phyloP scores from a whole-genome alignment of 78 protist species.

The Cavenderia fasciculata region DNA sequence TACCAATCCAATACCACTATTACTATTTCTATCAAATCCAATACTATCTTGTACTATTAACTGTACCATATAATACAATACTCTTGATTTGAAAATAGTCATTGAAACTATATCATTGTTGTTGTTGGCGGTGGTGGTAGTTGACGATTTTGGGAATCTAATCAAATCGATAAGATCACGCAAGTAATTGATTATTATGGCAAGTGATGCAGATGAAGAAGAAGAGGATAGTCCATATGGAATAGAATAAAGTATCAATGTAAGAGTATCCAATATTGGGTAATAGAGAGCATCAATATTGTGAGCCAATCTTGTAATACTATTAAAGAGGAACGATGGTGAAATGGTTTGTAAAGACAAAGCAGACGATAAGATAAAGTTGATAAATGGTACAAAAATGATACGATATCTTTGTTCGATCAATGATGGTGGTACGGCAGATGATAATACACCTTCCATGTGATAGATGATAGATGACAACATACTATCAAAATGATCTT shows the following conservation, averaged over 20 bases:
- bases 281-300: background rate
- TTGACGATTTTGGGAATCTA: background rate
- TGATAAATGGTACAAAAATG: background rate
- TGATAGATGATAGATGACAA: background rate
- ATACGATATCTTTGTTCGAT: background rate
- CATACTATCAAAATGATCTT: too few species aligned
- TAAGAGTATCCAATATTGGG: background rate
- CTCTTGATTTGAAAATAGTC: background rate
- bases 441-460: background rate
- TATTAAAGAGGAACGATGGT: background rate
- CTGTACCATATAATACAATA: background rate
- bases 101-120: background rate
- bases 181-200: too few species aligned
- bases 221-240: background rate
- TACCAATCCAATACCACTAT: too few species aligned
- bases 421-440: background rate
- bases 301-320: background rate
- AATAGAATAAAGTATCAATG: background rate
- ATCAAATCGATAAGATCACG: conserved; percentile 33
- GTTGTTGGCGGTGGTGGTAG: too few species aligned
- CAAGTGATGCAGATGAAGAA: background rate
- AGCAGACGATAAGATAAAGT: background rate
- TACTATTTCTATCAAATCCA: background rate
- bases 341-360: too few species aligned
- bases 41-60: background rate